phyloP scores from a whole-genome alignment of 2,329 filamentous ascomycete species.

The Venturia aucupariae region DNA sequence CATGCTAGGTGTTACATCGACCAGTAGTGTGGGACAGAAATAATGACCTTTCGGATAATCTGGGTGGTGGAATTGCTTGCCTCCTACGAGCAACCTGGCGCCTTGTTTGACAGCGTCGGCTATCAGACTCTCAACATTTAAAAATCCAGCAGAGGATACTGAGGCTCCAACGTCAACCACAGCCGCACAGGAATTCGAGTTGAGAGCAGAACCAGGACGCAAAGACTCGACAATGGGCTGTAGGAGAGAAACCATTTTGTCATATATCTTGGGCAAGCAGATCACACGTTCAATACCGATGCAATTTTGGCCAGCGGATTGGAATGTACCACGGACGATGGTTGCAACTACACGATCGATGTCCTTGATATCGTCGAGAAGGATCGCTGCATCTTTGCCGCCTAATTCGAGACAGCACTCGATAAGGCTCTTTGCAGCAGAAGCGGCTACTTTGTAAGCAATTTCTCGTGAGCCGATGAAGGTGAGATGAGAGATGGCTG shows the following conservation, averaged over 20 bases:
- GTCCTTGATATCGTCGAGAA: conserved; percentile 67
- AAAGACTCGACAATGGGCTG: conserved; percentile 64
- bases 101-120: conserved; percentile 67
- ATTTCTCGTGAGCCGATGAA: conserved; percentile 90
- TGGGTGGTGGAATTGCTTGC: conserved; percentile 62
- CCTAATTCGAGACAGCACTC: conserved; percentile 87
- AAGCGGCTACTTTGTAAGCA: conserved; percentile 78
- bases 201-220: conserved; percentile 62
- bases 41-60: conserved; percentile 73
- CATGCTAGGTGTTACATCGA: conserved; percentile 82
- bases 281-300: conserved; percentile 86
- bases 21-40: conserved; percentile 82
- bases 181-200: conserved; percentile 31
- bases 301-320: conserved; percentile 94
- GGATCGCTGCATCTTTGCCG: conserved; percentile 85
- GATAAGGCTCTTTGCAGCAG: conserved; percentile 75
- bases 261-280: conserved; percentile 49
- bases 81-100: conserved; percentile 73
- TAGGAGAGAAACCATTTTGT: conserved; percentile 60
- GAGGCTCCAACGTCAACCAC: conserved; percentile 81
- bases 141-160: conserved; percentile 71
- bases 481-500: conserved; percentile 76
- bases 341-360: conserved; percentile 69
- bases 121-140: conserved; percentile 67
- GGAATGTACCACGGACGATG: conserved; percentile 86